These are phyloP conservation scores for Dactylonectria macrodidyma DNA, from an alignment of 2,329 filamentous ascomycete genomes.

Conservation along the genomic window DNA sequence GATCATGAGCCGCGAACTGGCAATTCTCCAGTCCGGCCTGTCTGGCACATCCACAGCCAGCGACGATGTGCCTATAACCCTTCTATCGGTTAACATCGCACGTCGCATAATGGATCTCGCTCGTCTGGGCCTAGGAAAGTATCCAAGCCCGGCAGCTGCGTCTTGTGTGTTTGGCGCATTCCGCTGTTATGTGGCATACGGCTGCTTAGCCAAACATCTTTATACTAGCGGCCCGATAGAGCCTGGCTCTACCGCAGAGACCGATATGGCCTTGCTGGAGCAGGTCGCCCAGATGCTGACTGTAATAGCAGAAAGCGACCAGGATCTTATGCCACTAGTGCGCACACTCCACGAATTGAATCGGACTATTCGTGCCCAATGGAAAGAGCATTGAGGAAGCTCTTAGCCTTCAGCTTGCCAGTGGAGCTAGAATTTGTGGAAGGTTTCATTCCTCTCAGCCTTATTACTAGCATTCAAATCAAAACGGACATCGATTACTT, in stretches of 20 bases:
- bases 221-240: neutral
- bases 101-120: conserved; percentile 7
- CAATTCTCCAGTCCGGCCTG: conserved; percentile 3
- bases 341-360: neutral
- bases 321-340: neutral
- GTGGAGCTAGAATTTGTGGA: no score
- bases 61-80: neutral
- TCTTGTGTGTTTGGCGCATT: conserved; percentile 16
- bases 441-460: no score
- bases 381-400: no score
- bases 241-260: neutral
- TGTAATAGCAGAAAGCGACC: neutral
- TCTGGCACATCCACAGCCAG: neutral
- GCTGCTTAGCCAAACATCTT: conserved; percentile 1
- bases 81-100: conserved; percentile 1
- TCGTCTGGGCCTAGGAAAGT: conserved; percentile 1
- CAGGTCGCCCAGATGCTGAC: neutral
- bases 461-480: no score
- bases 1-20: conserved; percentile 7
- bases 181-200: conserved; percentile 8
- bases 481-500: no score
- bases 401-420: no score
- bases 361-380: no score
- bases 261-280: neutral
- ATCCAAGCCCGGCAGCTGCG: conserved; percentile 4